These are phyloP conservation scores for Cordyceps cicadae DNA, from an alignment of 2,329 filamentous ascomycete species.

Conservation along the genomic window DNA sequence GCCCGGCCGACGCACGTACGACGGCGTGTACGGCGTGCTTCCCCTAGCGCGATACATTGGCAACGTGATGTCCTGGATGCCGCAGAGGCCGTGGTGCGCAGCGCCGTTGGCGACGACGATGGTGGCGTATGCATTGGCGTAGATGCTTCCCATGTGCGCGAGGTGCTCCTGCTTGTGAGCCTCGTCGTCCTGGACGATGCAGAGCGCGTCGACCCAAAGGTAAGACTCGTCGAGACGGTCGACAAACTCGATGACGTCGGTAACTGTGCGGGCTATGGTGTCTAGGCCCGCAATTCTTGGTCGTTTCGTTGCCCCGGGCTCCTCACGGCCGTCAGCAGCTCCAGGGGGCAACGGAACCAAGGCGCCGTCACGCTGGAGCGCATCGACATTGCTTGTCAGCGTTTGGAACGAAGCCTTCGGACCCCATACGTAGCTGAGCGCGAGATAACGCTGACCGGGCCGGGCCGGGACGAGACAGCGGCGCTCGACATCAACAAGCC, in stretches of 20 bases:
- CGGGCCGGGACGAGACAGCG: neutral
- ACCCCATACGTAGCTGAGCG: constrained; percentile 18
- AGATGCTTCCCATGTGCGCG: constrained; percentile 14
- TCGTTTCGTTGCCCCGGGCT: neutral
- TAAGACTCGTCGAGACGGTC: constrained; percentile 11
- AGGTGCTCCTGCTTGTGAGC: constrained; percentile 13
- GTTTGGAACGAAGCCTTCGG: constrained; percentile 3
- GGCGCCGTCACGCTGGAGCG: neutral
- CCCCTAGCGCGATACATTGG: neutral
- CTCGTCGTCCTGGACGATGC: constrained; percentile 15
- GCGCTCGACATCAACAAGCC: constrained; percentile 6
- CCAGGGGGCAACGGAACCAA: neutral
- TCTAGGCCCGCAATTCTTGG: neutral
- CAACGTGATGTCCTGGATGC: neutral
- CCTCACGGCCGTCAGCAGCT: neutral
- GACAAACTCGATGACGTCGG: constrained; percentile 13
- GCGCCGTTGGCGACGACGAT: neutral
- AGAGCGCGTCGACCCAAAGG: constrained; percentile 17
- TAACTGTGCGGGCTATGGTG: constrained; percentile 3
- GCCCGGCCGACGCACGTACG: neutral
- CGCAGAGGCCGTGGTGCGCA: neutral
- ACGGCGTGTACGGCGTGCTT: neutral
- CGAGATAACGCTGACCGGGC: constrained; percentile 13
- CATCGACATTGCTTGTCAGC: constrained; percentile 1
- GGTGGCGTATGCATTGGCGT: constrained; percentile 10